Evolutionary conservation across 371 early-diverging fungal species (phyloP).

Genomic region (Zopfochytrium polystomum): DNA sequence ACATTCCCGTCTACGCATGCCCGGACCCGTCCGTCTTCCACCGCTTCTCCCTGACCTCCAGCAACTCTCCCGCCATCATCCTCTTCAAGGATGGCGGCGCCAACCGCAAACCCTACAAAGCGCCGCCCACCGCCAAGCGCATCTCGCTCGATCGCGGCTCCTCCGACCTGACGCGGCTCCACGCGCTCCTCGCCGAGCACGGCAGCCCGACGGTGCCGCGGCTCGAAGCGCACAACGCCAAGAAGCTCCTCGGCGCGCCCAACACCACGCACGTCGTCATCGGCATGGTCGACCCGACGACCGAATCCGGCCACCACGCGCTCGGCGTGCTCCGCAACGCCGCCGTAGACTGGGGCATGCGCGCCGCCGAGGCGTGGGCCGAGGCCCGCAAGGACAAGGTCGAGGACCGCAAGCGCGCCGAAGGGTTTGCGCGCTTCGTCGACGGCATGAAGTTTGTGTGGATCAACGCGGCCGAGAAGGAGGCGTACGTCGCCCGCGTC

Average conservation of each 20-base stretch:
- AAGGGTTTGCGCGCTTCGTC: no score
- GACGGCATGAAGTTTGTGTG: conserved; percentile 65
- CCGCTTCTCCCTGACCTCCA: conserved; percentile 4
- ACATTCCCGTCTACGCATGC: conserved; percentile 29
- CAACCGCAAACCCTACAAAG: conserved; percentile 20
- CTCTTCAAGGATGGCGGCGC: conserved; percentile 47
- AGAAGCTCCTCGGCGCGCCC: conserved; percentile 48
- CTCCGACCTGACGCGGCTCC: conserved; percentile 20
- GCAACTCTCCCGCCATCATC: conserved; percentile 36
- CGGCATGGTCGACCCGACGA: neutral
- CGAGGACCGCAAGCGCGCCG: no score
- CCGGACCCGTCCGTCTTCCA: conserved; percentile 29
- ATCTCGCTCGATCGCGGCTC: neutral
- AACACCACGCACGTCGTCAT: neutral
- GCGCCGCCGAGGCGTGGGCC: conserved; percentile 2
- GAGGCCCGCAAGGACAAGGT: conserved; percentile 20
- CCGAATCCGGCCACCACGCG: conserved; percentile 41
- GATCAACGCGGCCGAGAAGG: conserved; percentile 58
- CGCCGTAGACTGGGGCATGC: conserved; percentile 36
- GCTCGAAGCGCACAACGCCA: conserved; percentile 48
- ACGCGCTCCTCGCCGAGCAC: conserved; percentile 49
- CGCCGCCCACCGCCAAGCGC: no score
- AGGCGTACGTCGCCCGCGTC: conserved; percentile 55
- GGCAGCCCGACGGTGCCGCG: conserved; percentile 50
- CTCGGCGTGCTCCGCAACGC: conserved; percentile 16